Conservation (phyloP, 257 asterid genomes). For the Eustoma russellianum region DNA sequence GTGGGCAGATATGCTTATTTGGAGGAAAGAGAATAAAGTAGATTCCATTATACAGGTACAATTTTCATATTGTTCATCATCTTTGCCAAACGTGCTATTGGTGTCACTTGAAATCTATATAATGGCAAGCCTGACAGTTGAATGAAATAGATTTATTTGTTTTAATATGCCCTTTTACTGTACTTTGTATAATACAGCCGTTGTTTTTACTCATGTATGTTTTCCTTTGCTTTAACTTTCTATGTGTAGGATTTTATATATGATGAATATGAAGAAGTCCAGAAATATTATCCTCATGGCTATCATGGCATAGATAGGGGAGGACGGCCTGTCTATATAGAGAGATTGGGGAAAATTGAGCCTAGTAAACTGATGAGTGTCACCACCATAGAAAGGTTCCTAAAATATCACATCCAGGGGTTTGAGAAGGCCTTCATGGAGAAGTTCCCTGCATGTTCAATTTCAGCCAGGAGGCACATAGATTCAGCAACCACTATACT, state of each 20-base stretch:
- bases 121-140: no score
- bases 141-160: no score
- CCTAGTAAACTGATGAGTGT: conserved; percentile 76
- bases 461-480: conserved; percentile 80
- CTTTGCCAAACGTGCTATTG: not conserved
- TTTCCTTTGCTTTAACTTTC: conserved; percentile 13
- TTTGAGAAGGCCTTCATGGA: conserved; percentile 67
- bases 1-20: conserved; percentile 96
- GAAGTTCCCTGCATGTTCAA: conserved; percentile 95
- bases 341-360: conserved; percentile 87
- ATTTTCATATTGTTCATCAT: conserved; percentile 5
- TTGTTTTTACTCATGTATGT: not conserved
- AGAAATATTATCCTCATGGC: conserved; percentile 81
- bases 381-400: conserved; percentile 81
- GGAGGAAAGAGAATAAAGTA: conserved; percentile 87
- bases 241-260: conserved; percentile 67
- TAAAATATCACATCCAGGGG: conserved; percentile 88
- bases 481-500: conserved; percentile 73
- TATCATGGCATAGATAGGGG: conserved; percentile 94
- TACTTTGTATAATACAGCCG: no score
- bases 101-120: no score
- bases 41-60: conserved; percentile 80
- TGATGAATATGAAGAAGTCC: conserved; percentile 79
- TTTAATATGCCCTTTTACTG: no score
- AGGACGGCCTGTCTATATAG: conserved; percentile 87